These are phyloP conservation scores for Salix purpurea DNA, from an alignment of 345 rosid species.

Conservation along the genomic window DNA sequence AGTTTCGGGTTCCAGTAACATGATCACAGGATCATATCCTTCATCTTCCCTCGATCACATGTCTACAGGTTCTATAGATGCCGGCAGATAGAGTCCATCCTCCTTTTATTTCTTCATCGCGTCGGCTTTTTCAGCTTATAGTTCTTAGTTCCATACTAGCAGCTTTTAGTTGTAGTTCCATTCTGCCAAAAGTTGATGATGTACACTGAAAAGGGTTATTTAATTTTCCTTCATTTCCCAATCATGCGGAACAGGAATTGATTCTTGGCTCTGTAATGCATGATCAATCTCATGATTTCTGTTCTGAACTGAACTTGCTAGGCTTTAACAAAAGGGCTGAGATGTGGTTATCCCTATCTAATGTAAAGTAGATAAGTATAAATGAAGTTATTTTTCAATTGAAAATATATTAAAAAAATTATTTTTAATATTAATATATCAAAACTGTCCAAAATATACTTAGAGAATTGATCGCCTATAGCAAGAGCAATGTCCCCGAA, in stretches of 20 bases:
- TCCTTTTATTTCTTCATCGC: background rate
- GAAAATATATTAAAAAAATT: too few relatives aligned
- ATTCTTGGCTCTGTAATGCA: background rate
- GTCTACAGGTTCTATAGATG: slow-evolving; percentile 31
- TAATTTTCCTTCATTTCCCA: background rate
- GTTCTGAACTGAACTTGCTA: background rate
- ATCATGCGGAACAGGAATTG: background rate
- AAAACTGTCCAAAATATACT: slow-evolving; percentile 34
- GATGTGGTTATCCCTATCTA: too few relatives aligned
- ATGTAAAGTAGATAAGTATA: too few relatives aligned
- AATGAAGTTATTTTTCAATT: too few relatives aligned
- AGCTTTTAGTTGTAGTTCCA: too few relatives aligned
- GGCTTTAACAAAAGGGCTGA: background rate
- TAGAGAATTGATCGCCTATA: slow-evolving; percentile 71
- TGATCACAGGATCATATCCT: slow-evolving; percentile 7
- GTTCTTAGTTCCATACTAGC: background rate
- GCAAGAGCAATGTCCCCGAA: slow-evolving; percentile 95
- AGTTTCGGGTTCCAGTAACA: slow-evolving; percentile 22
- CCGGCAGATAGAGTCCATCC: slow-evolving; percentile 28
- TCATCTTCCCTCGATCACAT: slow-evolving; percentile 27
- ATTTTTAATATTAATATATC: too few relatives aligned
- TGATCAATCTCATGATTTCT: background rate
- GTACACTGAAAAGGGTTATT: background rate
- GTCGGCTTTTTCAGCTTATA: background rate
- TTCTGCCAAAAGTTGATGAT: too few relatives aligned